Evolutionary conservation across 768 basidiomycete genomes (phyloP).

Genomic region (Phanerochaete carnosa): DNA sequence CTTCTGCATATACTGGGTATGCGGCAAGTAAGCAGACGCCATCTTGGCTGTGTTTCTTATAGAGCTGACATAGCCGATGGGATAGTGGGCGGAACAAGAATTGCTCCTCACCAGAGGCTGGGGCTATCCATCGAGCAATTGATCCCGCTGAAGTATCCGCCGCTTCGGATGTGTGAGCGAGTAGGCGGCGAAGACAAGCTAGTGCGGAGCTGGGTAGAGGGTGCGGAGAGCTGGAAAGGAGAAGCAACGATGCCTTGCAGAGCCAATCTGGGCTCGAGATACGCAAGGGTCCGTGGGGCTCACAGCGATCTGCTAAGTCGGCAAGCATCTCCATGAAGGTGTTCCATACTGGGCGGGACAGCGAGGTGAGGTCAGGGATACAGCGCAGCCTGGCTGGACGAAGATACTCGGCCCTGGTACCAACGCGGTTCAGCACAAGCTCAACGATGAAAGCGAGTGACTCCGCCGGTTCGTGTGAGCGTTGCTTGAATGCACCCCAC

Average conservation of each 20-base stretch:
- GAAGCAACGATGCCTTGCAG: neutral
- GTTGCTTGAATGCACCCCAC: neutral
- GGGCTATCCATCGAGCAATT: too few species aligned
- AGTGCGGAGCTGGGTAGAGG: neutral
- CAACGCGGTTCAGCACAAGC: neutral
- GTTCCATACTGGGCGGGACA: neutral
- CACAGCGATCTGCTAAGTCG: neutral
- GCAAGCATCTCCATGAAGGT: neutral
- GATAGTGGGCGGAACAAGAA: too few species aligned
- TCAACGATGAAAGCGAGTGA: neutral
- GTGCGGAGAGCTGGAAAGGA: neutral
- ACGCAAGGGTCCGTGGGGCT: neutral
- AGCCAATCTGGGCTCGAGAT: neutral
- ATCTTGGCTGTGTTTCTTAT: too few species aligned
- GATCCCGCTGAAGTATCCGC: too few species aligned
- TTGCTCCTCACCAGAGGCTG: too few species aligned
- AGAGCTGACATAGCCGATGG: too few species aligned
- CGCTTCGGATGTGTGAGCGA: too few species aligned
- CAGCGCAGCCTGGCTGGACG: neutral
- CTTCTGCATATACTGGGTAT: too few species aligned
- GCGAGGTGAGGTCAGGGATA: neutral
- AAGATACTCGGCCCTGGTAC: neutral
- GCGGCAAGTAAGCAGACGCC: too few species aligned
- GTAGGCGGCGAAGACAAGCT: too few species aligned
- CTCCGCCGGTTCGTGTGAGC: neutral